These are phyloP conservation scores for Arthrobotrys sphaeroides DNA, from an alignment of 2,329 filamentous ascomycete genomes.

Conservation along the genomic window DNA sequence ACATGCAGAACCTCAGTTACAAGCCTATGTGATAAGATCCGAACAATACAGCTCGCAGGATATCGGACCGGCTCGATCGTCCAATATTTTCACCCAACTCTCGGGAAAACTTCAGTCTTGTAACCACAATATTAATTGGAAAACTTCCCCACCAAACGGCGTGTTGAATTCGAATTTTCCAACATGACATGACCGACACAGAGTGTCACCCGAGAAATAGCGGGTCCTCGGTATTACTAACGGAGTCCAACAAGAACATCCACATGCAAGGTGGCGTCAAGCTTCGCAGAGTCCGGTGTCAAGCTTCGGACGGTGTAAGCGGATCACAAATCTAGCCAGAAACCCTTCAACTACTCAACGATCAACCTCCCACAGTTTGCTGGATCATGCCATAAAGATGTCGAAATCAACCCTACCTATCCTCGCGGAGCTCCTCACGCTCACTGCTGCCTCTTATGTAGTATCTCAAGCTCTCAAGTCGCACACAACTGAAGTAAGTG, in stretches of 20 bases:
- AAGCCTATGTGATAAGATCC: no score
- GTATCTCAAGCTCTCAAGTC: conserved; percentile 46
- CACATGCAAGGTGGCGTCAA: conserved; percentile 7
- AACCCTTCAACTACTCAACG: neutral
- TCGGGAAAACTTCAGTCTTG: neutral
- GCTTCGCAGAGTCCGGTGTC: neutral
- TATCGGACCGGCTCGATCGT: no score
- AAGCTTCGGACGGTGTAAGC: no score
- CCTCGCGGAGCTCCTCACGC: conserved; percentile 44
- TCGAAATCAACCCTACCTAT: conserved; percentile 41
- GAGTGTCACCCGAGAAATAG: no score
- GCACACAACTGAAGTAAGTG: conserved; percentile 30
- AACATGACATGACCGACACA: neutral
- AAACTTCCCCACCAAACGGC: no score
- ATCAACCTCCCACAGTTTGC: neutral
- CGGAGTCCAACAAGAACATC: neutral
- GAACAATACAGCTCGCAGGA: no score
- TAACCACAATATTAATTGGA: neutral
- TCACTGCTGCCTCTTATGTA: conserved; percentile 45
- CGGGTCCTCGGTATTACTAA: neutral
- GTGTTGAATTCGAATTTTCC: neutral
- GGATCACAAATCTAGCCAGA: no score
- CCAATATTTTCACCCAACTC: no score
- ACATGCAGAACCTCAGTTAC: no score
- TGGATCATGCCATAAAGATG: neutral